phyloP scores from a whole-genome alignment of 1,284 basidiomycete genomes.

The Cronartium ribicola region DNA sequence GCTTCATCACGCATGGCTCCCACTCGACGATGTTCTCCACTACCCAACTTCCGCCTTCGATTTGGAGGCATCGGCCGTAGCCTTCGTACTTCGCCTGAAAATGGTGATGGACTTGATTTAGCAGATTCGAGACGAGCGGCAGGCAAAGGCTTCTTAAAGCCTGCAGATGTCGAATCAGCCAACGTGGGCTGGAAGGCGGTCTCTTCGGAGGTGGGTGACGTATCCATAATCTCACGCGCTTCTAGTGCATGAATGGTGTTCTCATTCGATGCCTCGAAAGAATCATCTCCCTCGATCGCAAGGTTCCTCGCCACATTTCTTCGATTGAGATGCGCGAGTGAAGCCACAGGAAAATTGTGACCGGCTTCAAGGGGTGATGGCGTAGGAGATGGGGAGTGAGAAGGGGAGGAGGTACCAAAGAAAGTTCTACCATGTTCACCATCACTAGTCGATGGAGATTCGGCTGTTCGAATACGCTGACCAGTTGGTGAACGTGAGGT shows the following conservation, averaged over 20 bases:
- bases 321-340: neutral
- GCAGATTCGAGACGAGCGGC: neutral
- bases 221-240: neutral
- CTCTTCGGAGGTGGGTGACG: neutral
- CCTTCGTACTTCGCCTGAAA: neutral
- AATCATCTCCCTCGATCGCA: conserved; percentile 11
- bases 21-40: neutral
- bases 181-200: conserved; percentile 1
- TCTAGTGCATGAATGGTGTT: neutral
- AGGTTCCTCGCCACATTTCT: neutral
- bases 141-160: neutral
- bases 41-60: conserved; percentile 12
- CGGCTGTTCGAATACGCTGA: conserved; percentile 13
- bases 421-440: conserved; percentile 7
- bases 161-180: neutral
- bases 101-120: conserved; percentile 5
- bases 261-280: conserved; percentile 17
- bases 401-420: conserved; percentile 11
- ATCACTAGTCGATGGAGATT: conserved; percentile 23
- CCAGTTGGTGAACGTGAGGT: neutral
- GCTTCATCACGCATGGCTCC: neutral
- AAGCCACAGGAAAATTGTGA: neutral
- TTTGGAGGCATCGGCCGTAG: conserved; percentile 21
- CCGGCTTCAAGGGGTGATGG: neutral
- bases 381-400: conserved; percentile 4